Conservation (phyloP, 495 filamentous ascomycete species). For the Glutinoglossum americanum region DNA sequence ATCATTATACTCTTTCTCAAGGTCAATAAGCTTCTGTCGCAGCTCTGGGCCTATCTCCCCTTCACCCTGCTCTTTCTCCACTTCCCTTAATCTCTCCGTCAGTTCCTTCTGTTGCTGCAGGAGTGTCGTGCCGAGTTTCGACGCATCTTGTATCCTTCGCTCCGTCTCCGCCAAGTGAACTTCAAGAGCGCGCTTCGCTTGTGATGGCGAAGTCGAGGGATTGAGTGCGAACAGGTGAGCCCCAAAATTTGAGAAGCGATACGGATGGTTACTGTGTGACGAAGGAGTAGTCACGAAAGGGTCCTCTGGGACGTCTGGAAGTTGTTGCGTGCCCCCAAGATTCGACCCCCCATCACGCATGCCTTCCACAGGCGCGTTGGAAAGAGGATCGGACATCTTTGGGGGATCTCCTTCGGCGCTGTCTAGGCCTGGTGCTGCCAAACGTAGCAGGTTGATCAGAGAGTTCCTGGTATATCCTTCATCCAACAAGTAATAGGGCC, state of each 20-base stretch:
- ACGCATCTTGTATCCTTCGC: conserved; percentile 74
- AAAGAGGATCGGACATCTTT: background rate
- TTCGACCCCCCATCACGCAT: background rate
- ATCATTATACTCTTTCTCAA: conserved; percentile 90
- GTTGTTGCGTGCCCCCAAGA: background rate
- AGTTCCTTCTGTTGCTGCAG: conserved; percentile 68
- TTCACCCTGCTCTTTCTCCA: conserved; percentile 58
- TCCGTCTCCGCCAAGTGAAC: conserved; percentile 83
- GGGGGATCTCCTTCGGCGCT: background rate
- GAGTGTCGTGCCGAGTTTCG: conserved; percentile 64
- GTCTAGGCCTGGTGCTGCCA: background rate
- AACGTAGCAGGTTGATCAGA: background rate
- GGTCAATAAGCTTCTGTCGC: conserved; percentile 57
- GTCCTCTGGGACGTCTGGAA: conserved; percentile 20
- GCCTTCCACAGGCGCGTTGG: background rate
- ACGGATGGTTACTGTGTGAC: conserved; percentile 22
- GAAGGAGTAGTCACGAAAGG: conserved; percentile 27
- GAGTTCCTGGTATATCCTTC: background rate
- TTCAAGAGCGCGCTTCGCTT: conserved; percentile 72
- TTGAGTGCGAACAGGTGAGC: conserved; percentile 57
- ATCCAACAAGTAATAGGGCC: background rate
- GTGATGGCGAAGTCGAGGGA: conserved; percentile 53
- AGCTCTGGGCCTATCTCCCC: conserved; percentile 70
- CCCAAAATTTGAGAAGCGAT: conserved; percentile 63
- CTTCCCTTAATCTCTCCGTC: conserved; percentile 57